Percentiles rank a stretch among this genome's conserved stretches.
Conservation (phyloP, 768 basidiomycete species). For the Leccinum barrowsii region DNA sequence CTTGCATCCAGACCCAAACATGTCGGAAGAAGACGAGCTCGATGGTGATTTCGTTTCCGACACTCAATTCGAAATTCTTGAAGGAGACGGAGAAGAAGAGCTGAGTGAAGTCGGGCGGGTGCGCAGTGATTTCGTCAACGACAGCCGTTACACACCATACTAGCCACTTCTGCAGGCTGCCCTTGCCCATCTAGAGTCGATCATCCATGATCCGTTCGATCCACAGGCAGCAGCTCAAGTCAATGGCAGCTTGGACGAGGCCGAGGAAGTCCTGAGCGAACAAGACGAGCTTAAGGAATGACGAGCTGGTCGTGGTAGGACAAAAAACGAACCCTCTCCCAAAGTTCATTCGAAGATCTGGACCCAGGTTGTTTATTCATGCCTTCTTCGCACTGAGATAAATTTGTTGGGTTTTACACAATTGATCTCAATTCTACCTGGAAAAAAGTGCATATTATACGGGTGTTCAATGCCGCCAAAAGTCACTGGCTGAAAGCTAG, state of each 20-base stretch:
- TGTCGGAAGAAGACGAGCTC: constrained; percentile 42
- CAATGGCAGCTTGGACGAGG: constrained; percentile 15
- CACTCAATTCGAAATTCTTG: constrained; percentile 48
- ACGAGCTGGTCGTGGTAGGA: background rate
- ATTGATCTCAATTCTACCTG: background rate
- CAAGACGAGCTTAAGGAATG: constrained; percentile 12
- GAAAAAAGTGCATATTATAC: background rate
- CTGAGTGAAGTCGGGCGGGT: constrained; percentile 88
- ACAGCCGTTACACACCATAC: constrained; percentile 81
- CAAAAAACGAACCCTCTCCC: background rate
- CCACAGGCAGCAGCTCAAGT: constrained; percentile 2
- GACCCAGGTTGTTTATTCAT: no score
- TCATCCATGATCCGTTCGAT: constrained; percentile 57
- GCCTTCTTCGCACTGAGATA: background rate
- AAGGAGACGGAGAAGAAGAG: constrained; percentile 58
- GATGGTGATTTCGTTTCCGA: constrained; percentile 56
- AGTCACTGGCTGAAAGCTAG: background rate
- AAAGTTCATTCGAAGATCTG: background rate
- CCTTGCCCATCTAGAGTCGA: constrained; percentile 77
- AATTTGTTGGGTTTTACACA: background rate
- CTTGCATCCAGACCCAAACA: constrained; percentile 68
- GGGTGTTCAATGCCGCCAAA: background rate
- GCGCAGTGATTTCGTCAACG: constrained; percentile 83
- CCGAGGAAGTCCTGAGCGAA: constrained; percentile 16
- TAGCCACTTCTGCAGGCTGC: constrained; percentile 72